Evolutionary conservation across 495 filamentous ascomycete species (phyloP).

Genomic region (Amphirosellinia nigrospora): DNA sequence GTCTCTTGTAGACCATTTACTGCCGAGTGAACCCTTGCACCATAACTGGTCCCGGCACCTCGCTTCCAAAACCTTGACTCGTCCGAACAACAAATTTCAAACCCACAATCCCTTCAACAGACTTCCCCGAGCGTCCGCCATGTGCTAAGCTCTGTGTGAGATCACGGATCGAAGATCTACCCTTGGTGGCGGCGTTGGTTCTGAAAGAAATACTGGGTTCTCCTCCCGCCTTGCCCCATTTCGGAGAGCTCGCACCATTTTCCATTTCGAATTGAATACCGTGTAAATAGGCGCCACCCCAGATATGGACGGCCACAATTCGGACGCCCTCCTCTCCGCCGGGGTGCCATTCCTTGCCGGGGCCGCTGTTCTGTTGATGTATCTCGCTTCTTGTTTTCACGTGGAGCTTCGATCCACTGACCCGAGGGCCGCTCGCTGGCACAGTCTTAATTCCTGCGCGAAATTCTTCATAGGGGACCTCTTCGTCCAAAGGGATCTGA

Average conservation of each 20-base stretch:
- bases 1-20: neutral
- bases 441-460: conserved; percentile 9
- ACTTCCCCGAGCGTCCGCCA: neutral
- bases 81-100: conserved; percentile 10
- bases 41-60: conserved; percentile 6
- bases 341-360: conserved; percentile 4
- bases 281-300: conserved; percentile 1
- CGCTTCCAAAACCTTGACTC: neutral
- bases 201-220: conserved; percentile 10
- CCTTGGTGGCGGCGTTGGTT: neutral
- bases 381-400: conserved; percentile 3
- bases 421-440: neutral
- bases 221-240: conserved; percentile 18
- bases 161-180: neutral
- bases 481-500: neutral
- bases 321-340: neutral
- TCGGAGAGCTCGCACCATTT: neutral
- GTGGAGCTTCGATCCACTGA: neutral
- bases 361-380: neutral
- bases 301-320: neutral
- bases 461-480: conserved; percentile 8
- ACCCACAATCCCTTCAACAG: conserved; percentile 3
- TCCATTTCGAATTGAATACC: conserved; percentile 17
- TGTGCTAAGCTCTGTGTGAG: neutral
- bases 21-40: neutral